Conservation (phyloP, 441 rosid genomes). For the Croton setiger region DNA sequence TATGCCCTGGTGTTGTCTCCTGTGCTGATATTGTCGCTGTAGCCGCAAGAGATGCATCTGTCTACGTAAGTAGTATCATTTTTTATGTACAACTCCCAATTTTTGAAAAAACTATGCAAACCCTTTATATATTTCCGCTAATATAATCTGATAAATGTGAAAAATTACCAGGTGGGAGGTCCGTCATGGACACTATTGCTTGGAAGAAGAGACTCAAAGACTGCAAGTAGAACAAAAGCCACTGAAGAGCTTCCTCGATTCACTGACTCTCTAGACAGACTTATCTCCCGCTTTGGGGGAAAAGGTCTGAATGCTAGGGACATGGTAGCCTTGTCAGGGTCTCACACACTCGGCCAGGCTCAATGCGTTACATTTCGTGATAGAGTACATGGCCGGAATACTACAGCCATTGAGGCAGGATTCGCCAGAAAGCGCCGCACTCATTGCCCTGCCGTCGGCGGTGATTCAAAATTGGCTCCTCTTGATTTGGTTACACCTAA, state of each 20-base stretch:
- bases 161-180: slow-evolving; percentile 51
- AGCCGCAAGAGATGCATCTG: slow-evolving; percentile 62
- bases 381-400: slow-evolving; percentile 40
- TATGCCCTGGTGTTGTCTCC: slow-evolving; percentile 56
- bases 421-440: slow-evolving; percentile 43
- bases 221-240: slow-evolving; percentile 33
- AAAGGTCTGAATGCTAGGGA: slow-evolving; percentile 53
- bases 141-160: no score
- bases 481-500: slow-evolving; percentile 57
- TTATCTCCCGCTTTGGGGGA: slow-evolving; percentile 29
- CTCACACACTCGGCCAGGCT: slow-evolving; percentile 61
- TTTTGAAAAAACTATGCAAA: neutral
- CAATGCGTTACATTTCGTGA: slow-evolving; percentile 41
- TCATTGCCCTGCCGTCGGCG: slow-evolving; percentile 27
- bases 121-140: neutral
- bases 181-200: slow-evolving; percentile 46
- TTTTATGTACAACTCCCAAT: no score
- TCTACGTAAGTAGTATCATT: slow-evolving; percentile 41
- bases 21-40: slow-evolving; percentile 59
- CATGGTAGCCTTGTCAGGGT: slow-evolving; percentile 49
- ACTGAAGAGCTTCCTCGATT: slow-evolving; percentile 37
- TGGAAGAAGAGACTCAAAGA: slow-evolving; percentile 51
- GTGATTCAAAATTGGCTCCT: slow-evolving; percentile 35
- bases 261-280: slow-evolving; percentile 27
- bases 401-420: slow-evolving; percentile 40